Evolutionary conservation across 805 yeast species (phyloP).

Genomic region (Candida patagonica): DNA sequence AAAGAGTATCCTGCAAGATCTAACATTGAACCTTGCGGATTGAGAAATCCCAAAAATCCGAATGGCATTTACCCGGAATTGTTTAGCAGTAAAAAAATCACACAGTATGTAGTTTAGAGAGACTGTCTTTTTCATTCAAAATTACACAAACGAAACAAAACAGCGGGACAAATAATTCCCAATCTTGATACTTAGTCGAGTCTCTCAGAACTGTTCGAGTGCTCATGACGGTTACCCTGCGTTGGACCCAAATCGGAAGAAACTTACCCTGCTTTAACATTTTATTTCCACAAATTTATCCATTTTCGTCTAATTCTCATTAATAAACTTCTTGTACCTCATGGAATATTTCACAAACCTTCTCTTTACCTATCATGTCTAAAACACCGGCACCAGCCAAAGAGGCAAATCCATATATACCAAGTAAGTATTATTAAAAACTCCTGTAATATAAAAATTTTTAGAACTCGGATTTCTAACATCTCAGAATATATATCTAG

Average conservation of each 20-base stretch:
- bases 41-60: no score
- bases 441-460: neutral
- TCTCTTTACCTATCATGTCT: slow-evolving; percentile 1
- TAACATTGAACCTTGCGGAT: no score
- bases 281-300: neutral
- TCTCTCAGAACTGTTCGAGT: no score
- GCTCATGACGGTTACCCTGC: neutral
- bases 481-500: slow-evolving; percentile 19
- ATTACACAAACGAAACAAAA: neutral
- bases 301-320: neutral
- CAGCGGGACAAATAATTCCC: neutral
- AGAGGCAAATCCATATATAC: slow-evolving; percentile 29
- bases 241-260: neutral
- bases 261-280: neutral
- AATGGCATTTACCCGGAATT: no score
- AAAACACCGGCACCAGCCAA: slow-evolving; percentile 8
- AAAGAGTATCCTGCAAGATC: neutral
- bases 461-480: slow-evolving; percentile 1
- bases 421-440: slow-evolving; percentile 15
- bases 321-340: neutral
- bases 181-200: no score
- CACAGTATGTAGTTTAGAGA: neutral
- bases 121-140: neutral
- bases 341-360: no score
- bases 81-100: no score